phyloP scores from a whole-genome alignment of 2,329 filamentous ascomycete species.

The Moelleriella libera region DNA sequence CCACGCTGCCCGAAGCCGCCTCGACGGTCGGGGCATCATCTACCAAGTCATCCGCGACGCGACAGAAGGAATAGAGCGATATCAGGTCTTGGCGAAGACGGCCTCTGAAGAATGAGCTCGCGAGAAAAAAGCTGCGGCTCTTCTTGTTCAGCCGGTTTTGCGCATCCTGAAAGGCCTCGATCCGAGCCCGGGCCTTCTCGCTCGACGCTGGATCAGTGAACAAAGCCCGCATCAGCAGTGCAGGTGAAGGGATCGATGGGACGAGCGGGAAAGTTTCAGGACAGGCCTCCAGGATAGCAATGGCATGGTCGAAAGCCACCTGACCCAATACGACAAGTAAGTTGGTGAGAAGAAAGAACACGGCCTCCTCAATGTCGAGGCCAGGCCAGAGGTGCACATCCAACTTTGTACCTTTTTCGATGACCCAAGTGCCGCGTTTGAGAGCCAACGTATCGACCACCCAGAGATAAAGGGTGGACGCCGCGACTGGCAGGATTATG shows the following conservation, averaged over 20 bases:
- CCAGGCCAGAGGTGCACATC: constrained; percentile 47
- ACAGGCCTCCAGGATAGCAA: constrained; percentile 32
- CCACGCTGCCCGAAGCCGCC: neutral
- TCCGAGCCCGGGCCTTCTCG: neutral
- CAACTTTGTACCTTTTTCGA: constrained; percentile 53
- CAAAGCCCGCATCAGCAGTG: neutral
- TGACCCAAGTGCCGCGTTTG: constrained; percentile 56
- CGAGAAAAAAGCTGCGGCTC: constrained; percentile 61
- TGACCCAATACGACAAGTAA: constrained; percentile 55
- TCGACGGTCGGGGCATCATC: neutral
- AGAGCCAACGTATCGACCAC: constrained; percentile 56
- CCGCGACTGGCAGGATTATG: constrained; percentile 47
- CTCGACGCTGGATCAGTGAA: neutral
- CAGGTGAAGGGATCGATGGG: neutral
- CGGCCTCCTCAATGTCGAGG: constrained; percentile 58
- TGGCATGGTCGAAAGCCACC: constrained; percentile 53
- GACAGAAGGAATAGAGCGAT: constrained; percentile 57
- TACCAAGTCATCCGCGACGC: constrained; percentile 37
- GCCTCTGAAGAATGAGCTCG: constrained; percentile 54
- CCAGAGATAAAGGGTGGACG: constrained; percentile 60
- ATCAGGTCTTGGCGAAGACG: constrained; percentile 54
- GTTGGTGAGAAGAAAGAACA: constrained; percentile 62
- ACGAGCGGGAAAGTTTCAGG: neutral
- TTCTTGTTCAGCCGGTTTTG: constrained; percentile 44
- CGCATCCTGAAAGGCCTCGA: constrained; percentile 26